These are phyloP conservation scores for Sophora flavescens DNA, from an alignment of 306 rosid species.

Conservation along the genomic window DNA sequence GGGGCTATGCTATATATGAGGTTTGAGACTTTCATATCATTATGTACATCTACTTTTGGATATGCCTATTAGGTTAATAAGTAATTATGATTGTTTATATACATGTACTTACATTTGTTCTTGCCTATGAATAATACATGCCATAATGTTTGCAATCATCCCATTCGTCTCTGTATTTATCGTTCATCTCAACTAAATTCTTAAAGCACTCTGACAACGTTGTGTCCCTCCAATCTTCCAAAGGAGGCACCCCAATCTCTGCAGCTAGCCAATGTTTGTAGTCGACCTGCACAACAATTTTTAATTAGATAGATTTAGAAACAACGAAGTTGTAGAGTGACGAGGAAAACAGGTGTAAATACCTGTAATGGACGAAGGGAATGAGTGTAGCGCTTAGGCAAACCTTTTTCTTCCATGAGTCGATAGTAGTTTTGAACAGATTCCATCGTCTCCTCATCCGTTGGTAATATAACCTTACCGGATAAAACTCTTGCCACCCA, in stretches of 20 bases:
- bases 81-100: too few species aligned
- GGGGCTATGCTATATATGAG: too few species aligned
- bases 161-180: slow-evolving; percentile 50
- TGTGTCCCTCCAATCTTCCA: slow-evolving; percentile 46
- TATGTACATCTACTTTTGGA: too few species aligned
- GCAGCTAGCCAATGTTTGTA: slow-evolving; percentile 47
- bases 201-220: slow-evolving; percentile 15
- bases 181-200: background rate
- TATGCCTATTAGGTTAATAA: too few species aligned
- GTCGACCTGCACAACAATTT: slow-evolving; percentile 35
- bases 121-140: too few species aligned
- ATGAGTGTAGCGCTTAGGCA: slow-evolving; percentile 46
- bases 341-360: background rate
- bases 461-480: slow-evolving; percentile 41
- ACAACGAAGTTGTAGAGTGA: too few species aligned
- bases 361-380: slow-evolving; percentile 46
- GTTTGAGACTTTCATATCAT: too few species aligned
- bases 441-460: slow-evolving; percentile 47
- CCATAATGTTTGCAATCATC: too few species aligned
- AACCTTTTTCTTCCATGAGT: slow-evolving; percentile 42
- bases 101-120: too few species aligned
- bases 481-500: slow-evolving; percentile 56
- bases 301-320: too few species aligned
- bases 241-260: slow-evolving; percentile 41
- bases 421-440: slow-evolving; percentile 40